phyloP scores from a whole-genome alignment of 31 red algal species.

The Odonthalia washingtoniensis region DNA sequence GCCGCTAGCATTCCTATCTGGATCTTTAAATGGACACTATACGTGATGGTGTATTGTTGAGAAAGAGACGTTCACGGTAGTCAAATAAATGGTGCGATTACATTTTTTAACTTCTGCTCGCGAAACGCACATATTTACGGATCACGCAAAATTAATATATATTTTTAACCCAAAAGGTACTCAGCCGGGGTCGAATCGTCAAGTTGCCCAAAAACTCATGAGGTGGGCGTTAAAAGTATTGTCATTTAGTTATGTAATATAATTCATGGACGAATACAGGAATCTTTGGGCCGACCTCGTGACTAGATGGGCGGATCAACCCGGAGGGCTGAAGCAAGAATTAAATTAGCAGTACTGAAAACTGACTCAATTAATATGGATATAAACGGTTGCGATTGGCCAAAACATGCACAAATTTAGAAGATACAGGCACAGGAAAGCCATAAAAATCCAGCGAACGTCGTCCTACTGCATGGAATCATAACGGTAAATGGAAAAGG shows the following conservation, averaged over 20 bases:
- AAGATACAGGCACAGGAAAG: no score
- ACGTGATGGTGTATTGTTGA: conserved; percentile 22
- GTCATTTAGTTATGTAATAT: conserved; percentile 23
- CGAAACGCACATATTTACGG: conserved; percentile 27
- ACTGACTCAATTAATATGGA: background rate
- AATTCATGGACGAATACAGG: background rate
- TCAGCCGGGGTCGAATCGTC: conserved; percentile 2
- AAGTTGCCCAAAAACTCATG: conserved; percentile 30
- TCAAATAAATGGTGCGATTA: conserved; percentile 32
- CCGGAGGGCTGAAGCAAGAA: background rate
- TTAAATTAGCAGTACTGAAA: background rate
- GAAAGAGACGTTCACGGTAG: conserved; percentile 49
- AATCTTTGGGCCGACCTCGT: conserved; percentile 6
- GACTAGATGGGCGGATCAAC: conserved; percentile 9
- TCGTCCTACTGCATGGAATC: no score
- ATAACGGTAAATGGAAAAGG: no score
- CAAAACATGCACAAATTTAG: background rate
- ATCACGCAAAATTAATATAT: conserved; percentile 47
- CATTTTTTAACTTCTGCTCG: conserved; percentile 9
- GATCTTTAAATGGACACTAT: conserved; percentile 10
- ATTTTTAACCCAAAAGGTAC: conserved; percentile 35
- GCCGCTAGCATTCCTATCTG: conserved; percentile 34
- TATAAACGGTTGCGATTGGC: background rate
- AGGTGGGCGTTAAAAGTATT: conserved; percentile 33
- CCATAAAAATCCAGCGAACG: no score